Evolutionary conservation across 2,329 filamentous ascomycete species (phyloP), one percentile per base, ranked within the genome.

Genomic region (Diaporthe nobilis): DNA sequence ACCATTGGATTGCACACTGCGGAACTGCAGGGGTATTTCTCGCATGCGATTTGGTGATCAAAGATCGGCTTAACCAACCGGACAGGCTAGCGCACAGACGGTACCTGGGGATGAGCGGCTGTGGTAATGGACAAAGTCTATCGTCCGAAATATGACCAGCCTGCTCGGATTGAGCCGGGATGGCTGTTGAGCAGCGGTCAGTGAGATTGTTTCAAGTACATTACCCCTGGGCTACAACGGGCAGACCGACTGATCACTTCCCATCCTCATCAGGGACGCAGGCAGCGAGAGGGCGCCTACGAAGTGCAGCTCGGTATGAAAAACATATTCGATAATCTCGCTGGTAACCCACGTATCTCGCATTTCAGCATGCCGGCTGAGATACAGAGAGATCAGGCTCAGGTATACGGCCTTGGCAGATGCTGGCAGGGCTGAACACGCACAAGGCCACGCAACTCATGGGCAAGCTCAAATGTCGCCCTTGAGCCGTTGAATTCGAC

Each of bases 41-140:
- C 65, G 34, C 49, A 42, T 70, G 65, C 65, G 65, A 70, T 70
- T 70, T 22, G 65, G 49, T 55, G 65, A 70, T 70, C 65, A 70
- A 70, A 55, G 65, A 70, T 70, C 65, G 49, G 65, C 65, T 25
- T n/a, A 70, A 55, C 65, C 34, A 70, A 55, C 65, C 65, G 65
- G 49, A 55, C 49, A 55, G 65, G 49, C 65, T 55, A 42, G n/a
- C 49, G 65, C 65, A 70, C 65, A 70, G 65, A 70, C 49, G 10
- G 2, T 10, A 49, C 31, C 47, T 55, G 49, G 47, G 22, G 15
- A 39, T 22, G 17, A n/a, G 22, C 65, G 25, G 25, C 25, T n/a
- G 17, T 55, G 34, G 49, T 53, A 39, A 55, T 34, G 65, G 65
- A 31, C 65, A 28, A 42, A 55, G 65, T 53, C 65, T 70, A 55